Evolutionary conservation across 73 alveolate species (phyloP).

Genomic region (Paraurostyla sp.): DNA sequence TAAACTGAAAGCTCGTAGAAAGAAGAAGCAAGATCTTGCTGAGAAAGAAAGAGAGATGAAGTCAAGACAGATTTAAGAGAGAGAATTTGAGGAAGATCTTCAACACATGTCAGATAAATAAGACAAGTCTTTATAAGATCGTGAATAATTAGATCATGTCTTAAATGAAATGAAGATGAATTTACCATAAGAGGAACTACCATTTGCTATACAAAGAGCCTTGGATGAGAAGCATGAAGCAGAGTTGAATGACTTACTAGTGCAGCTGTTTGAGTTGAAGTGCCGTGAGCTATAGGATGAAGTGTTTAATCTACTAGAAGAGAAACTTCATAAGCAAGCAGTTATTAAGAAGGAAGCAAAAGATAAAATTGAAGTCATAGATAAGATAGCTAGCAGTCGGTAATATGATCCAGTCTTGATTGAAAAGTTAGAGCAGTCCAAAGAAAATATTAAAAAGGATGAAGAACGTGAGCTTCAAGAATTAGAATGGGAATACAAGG

Average conservation of each 20-base stretch:
- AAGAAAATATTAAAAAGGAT: constrained; percentile 43
- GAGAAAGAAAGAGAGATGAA: constrained; percentile 43
- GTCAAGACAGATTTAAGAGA: constrained; percentile 23
- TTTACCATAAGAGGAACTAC: constrained; percentile 68
- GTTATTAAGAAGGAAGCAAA: constrained; percentile 40
- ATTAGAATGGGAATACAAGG: constrained; percentile 39
- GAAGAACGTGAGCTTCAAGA: constrained; percentile 55
- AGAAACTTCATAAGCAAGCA: constrained; percentile 57
- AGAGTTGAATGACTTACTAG: constrained; percentile 63
- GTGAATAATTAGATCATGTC: constrained; percentile 1
- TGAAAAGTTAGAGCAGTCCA: constrained; percentile 2
- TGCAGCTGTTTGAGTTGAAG: constrained; percentile 57
- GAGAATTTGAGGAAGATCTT: constrained; percentile 29
- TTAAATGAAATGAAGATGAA: constrained; percentile 30
- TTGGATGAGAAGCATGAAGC: constrained; percentile 71
- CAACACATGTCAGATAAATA: constrained; percentile 15
- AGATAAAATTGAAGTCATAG: constrained; percentile 18
- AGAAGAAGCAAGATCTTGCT: constrained; percentile 22
- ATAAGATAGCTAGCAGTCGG: not conserved
- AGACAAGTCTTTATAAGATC: constrained; percentile 3
- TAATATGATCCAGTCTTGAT: constrained; percentile 18
- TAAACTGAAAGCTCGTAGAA: constrained; percentile 54
- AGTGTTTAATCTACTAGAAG: constrained; percentile 47
- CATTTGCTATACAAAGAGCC: constrained; percentile 73
- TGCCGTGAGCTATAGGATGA: constrained; percentile 63